Evolutionary conservation across 106 monocot genomes (phyloP), one percentile per base, ranked within the genome.

Genomic region (Dendrobium officinale): DNA sequence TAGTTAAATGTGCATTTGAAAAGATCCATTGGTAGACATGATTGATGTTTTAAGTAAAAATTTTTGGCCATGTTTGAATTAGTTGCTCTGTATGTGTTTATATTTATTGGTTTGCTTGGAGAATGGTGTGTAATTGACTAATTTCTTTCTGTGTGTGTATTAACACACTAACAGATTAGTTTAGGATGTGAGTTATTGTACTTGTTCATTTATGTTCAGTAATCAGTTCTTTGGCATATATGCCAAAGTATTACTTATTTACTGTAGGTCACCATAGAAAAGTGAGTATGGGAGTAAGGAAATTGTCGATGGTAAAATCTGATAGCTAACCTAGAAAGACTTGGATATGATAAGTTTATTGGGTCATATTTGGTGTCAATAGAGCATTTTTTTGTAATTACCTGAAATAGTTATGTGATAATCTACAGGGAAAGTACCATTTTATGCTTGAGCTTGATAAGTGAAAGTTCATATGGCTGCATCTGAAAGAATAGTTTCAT

Each of bases 401-500:
- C 42, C 19, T 44, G 20, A 74, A 44, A 37, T 15, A 40, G 43
- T 26, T 76, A 13, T 76, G 13, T 27, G 26, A 76, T 76, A 47
- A 76, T 76, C 24, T 48, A 24, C 76, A 76, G 76, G 43, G 22
- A 76, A 78, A 78, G n/a, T 20, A 42, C 31, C 42, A 4, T 44
- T 58, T 37, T 26, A n/a, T 81, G 59, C 18, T 43, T 78, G 20
- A 47, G 44, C 47, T 37, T 66, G 74, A 47, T 19, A 40, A 67
- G 47, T 77, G 41, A 75, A 42, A 40, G 55, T 73, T 31, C 13
- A 45, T 42, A 83, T 88, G 79, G 77, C 40, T 26, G 77, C 78
- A 79, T 81, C 84, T 22, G 79, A 79, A 67, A 77, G 81, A 41
- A 79, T 75, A 67, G 58, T 80, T 81, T 75, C 85, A 9, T 80